A percentile compares a stretch with the other conserved stretches of the same genome.
Evolutionary conservation across 129 eudicot species (phyloP).

Genomic region (Kitagawia praeruptora): DNA sequence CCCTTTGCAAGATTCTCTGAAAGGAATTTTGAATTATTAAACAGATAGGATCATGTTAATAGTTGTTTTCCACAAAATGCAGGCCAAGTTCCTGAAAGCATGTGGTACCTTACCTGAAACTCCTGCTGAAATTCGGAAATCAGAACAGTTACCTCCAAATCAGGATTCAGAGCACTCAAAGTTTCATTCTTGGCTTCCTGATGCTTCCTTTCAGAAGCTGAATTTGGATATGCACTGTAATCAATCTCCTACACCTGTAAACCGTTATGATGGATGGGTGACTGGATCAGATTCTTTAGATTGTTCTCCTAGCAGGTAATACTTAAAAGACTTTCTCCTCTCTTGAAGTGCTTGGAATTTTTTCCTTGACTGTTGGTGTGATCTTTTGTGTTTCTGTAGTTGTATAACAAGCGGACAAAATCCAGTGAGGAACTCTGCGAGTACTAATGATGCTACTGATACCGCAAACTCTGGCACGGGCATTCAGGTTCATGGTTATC

Average conservation of each 20-base stretch:
- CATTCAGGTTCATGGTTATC: constrained; percentile 8
- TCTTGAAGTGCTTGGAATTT: neutral
- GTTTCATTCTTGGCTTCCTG: constrained; percentile 51
- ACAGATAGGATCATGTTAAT: neutral
- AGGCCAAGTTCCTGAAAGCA: constrained; percentile 83
- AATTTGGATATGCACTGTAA: constrained; percentile 34
- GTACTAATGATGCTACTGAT: constrained; percentile 25
- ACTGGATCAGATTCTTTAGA: constrained; percentile 28
- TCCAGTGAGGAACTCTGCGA: constrained; percentile 20
- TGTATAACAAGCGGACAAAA: constrained; percentile 40
- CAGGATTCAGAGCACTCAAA: constrained; percentile 23
- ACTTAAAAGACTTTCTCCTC: neutral
- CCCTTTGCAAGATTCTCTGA: neutral
- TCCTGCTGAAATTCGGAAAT: constrained; percentile 70
- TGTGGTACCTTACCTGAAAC: constrained; percentile 78
- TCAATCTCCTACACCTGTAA: constrained; percentile 31
- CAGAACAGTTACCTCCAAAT: constrained; percentile 13
- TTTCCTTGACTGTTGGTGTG: neutral
- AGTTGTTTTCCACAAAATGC: neutral
- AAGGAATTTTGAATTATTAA: neutral
- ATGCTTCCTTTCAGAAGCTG: constrained; percentile 40
- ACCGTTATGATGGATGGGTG: constrained; percentile 29
- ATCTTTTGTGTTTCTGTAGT: constrained; percentile 20
- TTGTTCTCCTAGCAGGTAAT: constrained; percentile 56
- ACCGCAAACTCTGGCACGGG: constrained; percentile 8